phyloP scores from a whole-genome alignment of 1,284 basidiomycete genomes.

The Pseudozyma flocculosa region DNA sequence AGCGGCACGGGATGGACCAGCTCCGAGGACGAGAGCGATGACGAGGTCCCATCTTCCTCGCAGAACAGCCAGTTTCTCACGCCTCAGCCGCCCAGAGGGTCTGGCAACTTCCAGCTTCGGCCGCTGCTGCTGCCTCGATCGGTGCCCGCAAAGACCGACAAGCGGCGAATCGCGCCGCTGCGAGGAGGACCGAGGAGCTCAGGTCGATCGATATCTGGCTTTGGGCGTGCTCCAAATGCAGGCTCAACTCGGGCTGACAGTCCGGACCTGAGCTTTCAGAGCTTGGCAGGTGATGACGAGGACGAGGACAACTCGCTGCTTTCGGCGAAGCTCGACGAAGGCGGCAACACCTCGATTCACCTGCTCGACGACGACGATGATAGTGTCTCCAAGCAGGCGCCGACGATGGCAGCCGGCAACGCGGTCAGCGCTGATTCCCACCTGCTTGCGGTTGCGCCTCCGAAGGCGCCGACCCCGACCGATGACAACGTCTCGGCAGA shows the following conservation, averaged over 20 bases:
- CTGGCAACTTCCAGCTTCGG: neutral
- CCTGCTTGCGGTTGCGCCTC: too few relatives aligned
- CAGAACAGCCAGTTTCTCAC: neutral
- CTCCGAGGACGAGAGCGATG: conserved; percentile 18
- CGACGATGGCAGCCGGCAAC: neutral
- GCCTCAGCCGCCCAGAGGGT: neutral
- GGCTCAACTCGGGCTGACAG: too few relatives aligned
- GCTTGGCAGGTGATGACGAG: neutral
- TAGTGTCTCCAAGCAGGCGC: neutral
- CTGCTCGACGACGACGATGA: neutral
- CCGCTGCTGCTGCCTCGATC: conserved; percentile 8
- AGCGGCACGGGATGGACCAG: conserved; percentile 13
- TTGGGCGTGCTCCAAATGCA: too few relatives aligned
- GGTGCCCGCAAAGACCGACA: conserved; percentile 1
- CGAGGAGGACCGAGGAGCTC: neutral
- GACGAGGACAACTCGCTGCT: neutral
- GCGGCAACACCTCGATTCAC: neutral
- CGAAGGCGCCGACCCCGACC: too few relatives aligned
- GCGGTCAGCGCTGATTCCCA: too few relatives aligned
- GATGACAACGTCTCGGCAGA: too few relatives aligned
- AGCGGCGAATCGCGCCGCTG: neutral
- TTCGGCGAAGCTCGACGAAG: neutral
- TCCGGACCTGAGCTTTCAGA: conserved; percentile 1
- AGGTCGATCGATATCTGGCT: neutral
- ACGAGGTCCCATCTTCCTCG: neutral